Base-by-base conservation (phyloP, 768 basidiomycete species). In the Lactarius indigo region DNA sequence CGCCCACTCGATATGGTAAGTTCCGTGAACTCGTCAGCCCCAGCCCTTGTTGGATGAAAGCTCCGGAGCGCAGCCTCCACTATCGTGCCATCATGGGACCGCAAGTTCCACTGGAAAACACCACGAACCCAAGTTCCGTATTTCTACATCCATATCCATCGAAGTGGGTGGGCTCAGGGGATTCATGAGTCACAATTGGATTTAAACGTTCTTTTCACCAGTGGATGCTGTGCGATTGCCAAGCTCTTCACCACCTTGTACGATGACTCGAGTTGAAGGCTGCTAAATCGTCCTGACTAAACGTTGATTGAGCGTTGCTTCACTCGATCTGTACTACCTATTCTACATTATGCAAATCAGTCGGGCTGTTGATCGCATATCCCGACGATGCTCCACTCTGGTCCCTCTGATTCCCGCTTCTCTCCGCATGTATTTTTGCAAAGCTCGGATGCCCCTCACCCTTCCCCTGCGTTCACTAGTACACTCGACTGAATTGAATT, bases 41-140 rank as follows among this genome's bases (percentile, higher is more conserved):
- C 54, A 47, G n/a, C 44, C 50, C 50, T 35, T 20, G 56, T 35
- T 31, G 13, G 61, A 37, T 44, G 39, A 59, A 64, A 59, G 66
- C 23, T 64, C 62, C 66, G 66, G 66, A 63, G 39, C 37, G 37
- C 37, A 39, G 35, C 31, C 6, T 31, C 39, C 31, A 30, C 41
- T 47, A 63, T 64, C 62, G 62, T 28, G n/a, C 57, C 31, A 59
- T 59, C 62, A 54, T 31, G 57, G 56, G n/a, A 57, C 55, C 55
- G 41, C 35, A 57, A 23, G 23, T 67, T 67, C 62, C 58, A 55
- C 23, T 42, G 57, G 66, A 63, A 63, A 44, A 41, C 28, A n/a
- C 55, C 52, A 33, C 12, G 20, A 41, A n/a, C 52, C 26, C 54
- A 47, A 30, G 18, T 28, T 30, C 54, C 17, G 30, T 20, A 52